Evolutionary conservation across 176 grass and related monocot genomes (phyloP), one percentile per base, ranked within the genome.

Genomic region (Aegilops tauschii): DNA sequence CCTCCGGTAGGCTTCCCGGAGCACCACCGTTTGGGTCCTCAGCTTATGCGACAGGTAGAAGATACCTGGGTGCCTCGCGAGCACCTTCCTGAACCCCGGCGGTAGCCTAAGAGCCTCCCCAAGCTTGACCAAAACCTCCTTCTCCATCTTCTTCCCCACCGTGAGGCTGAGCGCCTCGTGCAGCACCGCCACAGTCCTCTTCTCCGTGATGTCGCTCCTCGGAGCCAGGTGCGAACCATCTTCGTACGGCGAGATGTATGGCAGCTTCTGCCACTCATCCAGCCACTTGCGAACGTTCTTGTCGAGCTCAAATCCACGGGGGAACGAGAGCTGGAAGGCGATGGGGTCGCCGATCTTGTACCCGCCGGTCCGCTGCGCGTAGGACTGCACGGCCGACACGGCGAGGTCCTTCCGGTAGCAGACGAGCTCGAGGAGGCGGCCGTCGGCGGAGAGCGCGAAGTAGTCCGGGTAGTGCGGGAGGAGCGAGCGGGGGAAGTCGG

Each of bases 41-140:
- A 98, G 86, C 87, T 94, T 98, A 91, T 94, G 93, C 0, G 93
- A 94, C 50, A 98, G 5, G 63, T 98, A 98, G 84, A 98, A 98
- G 65, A 98, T 98, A 20, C 96, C 96, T 11, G 93, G 91, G 74
- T 98, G 93, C 77, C 88, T 80, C 17, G 92, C 84, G 5, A 98
- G 25, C 82, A 93, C 88, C 84, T 92, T 98, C 86, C 88, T 89
- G 82, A 98, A 88, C 30, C 93, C 96, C 4, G 92, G 88, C 1
- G 86, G 88, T 30, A 98, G 42, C 71, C 86, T 79, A 64, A 98
- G 85, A n/a, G 80, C 89, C 42, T 96, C 81, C 9, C 93, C 93
- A 4, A 98, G 80, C 74, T 94, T 85, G 77, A 96, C 70, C 76
- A 98, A 79, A 36, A 91, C 80, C 67, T 93, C 90, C 84, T 94